Base-by-base conservation (phyloP, 202 grass and related monocot species). In the Setaria viridis region DNA sequence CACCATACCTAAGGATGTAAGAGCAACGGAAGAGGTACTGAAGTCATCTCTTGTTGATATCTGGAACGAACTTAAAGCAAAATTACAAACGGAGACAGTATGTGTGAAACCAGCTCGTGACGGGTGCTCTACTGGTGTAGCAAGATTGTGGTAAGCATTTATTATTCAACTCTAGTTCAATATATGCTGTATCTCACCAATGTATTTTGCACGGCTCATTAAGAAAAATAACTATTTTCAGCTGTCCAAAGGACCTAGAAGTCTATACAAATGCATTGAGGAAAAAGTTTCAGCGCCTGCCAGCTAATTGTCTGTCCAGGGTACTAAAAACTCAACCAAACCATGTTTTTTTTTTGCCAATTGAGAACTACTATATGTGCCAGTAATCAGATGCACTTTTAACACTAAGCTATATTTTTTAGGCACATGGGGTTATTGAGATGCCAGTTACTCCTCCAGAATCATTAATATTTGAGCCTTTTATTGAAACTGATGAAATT, bases 381-480 rank as follows among this genome's bases (percentile, higher is more conserved):
- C 16, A 55, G 49, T 75, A 15, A 4, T 77, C 15, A 76, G 25
- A 47, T 78, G 19, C 55, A 53, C 7, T 39, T 84, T 85, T 88
- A 37, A 85, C 75, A 56, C 47, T 78, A 53, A 32, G 30, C 62
- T 88, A 45, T 74, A 39, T 88, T 65, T 87, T 1, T 1, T 79
- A 98, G 96, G 96, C 84, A 63, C 96, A 98, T 85, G 96, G 96
- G 11, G 89, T 92, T n/a, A 94, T 95, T 91, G 96, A 98, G 85
- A 98, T 98, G 96, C 93, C 93, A 70, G 76, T 91, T 5, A 90
- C 91, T 86, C 84, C 88, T 82, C 93, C 93, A n/a, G 80, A 92
- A 51, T 91, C 84, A 54, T 46, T 98, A 78, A 88, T 98, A 72
- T 98, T 98, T 69, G 93, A 98, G 82, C 96, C 96, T 74, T 98